Percentiles rank a stretch among this genome's conserved stretches.
These are phyloP conservation scores for Clavariopsis aquatica DNA, from an alignment of 495 filamentous ascomycete species.

Conservation along the genomic window DNA sequence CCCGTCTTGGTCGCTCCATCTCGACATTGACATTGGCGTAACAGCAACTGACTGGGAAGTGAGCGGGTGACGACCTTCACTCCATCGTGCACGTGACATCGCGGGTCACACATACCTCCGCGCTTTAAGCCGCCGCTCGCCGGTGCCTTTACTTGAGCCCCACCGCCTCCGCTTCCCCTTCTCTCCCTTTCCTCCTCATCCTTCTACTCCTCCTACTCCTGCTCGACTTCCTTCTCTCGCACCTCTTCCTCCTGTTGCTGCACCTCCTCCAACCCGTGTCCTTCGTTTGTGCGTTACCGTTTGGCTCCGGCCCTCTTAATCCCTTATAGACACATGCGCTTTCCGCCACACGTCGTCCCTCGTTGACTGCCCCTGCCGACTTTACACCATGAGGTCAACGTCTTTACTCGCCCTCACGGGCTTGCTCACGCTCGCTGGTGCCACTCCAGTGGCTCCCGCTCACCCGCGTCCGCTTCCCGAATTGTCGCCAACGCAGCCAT, in stretches of 20 bases:
- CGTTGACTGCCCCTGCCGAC: neutral
- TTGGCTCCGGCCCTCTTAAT: neutral
- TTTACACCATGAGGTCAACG: slow-evolving; percentile 12
- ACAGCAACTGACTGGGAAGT: neutral
- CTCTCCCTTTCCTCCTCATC: neutral
- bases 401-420: slow-evolving; percentile 17
- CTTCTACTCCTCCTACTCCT: neutral
- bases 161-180: neutral
- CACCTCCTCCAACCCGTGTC: neutral
- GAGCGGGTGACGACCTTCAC: neutral
- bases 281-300: neutral
- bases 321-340: neutral
- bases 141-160: too few species aligned
- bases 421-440: slow-evolving; percentile 14
- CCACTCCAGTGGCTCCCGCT: slow-evolving; percentile 21
- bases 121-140: neutral
- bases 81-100: slow-evolving; percentile 8
- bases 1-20: neutral
- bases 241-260: too few species aligned
- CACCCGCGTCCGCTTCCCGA: slow-evolving; percentile 14
- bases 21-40: neutral
- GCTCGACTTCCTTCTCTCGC: too few species aligned
- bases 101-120: neutral
- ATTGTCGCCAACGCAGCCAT: neutral
- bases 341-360: neutral